A percentile compares a stretch with the other conserved stretches of the same genome.
phyloP scores from a whole-genome alignment of 345 rosid genomes.

The Euphorbia peplus region DNA sequence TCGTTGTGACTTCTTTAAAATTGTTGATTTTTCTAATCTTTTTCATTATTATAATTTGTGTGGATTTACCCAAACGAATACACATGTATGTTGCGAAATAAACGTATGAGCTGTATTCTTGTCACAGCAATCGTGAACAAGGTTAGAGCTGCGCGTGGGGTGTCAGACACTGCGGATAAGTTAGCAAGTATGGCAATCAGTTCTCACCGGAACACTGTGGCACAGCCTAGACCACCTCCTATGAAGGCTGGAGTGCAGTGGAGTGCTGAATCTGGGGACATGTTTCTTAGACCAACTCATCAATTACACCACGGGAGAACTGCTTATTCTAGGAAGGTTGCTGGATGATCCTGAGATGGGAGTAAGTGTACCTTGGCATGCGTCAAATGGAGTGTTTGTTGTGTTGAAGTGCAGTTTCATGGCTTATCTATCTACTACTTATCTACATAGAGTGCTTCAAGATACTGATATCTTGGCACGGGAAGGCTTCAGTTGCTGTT shows the following conservation, averaged over 20 bases:
- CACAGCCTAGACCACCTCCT: constrained; percentile 38
- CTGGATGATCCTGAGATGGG: constrained; percentile 30
- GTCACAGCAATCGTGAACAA: constrained; percentile 39
- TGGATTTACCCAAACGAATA: too few relatives aligned
- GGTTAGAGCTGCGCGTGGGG: constrained; percentile 38
- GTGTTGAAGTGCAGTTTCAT: background rate
- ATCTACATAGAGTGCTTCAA: background rate
- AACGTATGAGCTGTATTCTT: background rate
- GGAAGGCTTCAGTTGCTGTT: background rate
- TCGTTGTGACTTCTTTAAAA: background rate
- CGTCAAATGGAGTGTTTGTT: background rate
- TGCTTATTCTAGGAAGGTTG: constrained; percentile 43
- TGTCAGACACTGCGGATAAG: constrained; percentile 46
- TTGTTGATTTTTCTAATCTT: background rate
- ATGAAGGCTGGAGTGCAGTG: constrained; percentile 72
- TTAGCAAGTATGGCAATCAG: constrained; percentile 47
- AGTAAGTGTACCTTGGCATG: too few relatives aligned
- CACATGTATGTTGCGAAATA: background rate
- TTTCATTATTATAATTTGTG: background rate
- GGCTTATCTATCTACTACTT: background rate
- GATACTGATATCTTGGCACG: background rate
- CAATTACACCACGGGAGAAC: constrained; percentile 39
- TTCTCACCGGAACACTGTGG: constrained; percentile 33
- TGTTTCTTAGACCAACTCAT: constrained; percentile 48
- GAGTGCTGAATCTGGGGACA: constrained; percentile 45